phyloP scores from a whole-genome alignment of 805 yeast genomes.

The Metschnikowia peoriensis region DNA sequence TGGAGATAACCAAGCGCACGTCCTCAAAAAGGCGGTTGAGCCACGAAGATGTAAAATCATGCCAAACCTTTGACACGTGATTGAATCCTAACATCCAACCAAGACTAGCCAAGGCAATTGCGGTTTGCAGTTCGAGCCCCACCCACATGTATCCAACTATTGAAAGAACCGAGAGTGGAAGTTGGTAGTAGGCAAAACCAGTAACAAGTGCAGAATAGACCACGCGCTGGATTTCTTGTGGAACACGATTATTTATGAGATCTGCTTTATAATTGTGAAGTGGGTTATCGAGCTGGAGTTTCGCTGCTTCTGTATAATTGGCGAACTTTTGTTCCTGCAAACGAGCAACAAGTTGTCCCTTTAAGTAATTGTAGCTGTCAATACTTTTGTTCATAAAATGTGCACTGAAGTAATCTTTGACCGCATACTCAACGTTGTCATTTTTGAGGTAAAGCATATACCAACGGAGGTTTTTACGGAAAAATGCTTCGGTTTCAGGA shows the following conservation, averaged over 20 bases:
- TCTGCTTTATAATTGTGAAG: conserved; percentile 28
- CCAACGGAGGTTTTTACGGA: conserved; percentile 34
- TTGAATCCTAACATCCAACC: conserved; percentile 44
- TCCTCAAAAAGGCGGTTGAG: conserved; percentile 30
- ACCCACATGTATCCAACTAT: conserved; percentile 32
- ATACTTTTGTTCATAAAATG: conserved; percentile 40
- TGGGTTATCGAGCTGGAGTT: conserved; percentile 25
- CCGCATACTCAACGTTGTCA: conserved; percentile 42
- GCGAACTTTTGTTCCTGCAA: conserved; percentile 28
- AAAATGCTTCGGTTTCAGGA: conserved; percentile 31
- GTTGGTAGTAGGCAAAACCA: conserved; percentile 36
- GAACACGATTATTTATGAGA: conserved; percentile 27
- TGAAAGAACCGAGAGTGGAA: conserved; percentile 35
- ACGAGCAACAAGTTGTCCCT: conserved; percentile 36
- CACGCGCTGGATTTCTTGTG: conserved; percentile 37
- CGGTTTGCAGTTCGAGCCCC: conserved; percentile 31
- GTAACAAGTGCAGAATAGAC: conserved; percentile 28
- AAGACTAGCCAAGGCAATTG: conserved; percentile 32
- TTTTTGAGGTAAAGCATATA: conserved; percentile 42
- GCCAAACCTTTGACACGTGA: conserved; percentile 39
- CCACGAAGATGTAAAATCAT: conserved; percentile 29
- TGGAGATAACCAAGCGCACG: conserved; percentile 28
- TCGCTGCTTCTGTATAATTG: conserved; percentile 13
- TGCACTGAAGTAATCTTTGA: conserved; percentile 36
- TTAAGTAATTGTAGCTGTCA: conserved; percentile 34